Evolutionary conservation across 1,284 basidiomycete genomes (phyloP), one percentile per base, ranked within the genome.

Genomic region (Ceratobasidium sp.): DNA sequence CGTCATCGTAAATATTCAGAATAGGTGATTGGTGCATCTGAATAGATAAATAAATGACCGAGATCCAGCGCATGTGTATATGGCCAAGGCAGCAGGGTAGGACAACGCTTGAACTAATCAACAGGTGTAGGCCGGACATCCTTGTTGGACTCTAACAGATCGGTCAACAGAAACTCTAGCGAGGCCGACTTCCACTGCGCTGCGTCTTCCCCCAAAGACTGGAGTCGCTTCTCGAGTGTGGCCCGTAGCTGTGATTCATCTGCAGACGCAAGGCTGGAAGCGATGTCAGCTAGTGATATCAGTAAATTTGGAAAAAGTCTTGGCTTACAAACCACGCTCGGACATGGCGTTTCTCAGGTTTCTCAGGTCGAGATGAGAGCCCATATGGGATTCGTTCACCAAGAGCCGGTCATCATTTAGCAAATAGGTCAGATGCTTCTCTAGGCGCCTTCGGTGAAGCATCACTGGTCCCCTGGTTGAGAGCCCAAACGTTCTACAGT

Each of bases 301-400:
- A 23, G 8, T 14, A 41, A 18, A n/a, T 6, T 55, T 5, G 8
- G 27, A 20, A 69, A 35, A 7, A 20, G 46, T 6, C 46, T 8
- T 20, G 18, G 87, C 92, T 83, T 82, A 94, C 93, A 94, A 88
- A 81, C 92, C 93, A 78, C 93, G 90, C 82, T 94, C 93, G 77
- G 89, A 86, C 27, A 94, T 85, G 6, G 92, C 91, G 73, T 91
- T 88, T 35, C 86, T 84, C 4, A 94, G 84, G 78, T 91, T 91
- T 2, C 85, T 84, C 18, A 85, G 82, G 4, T 88, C 88, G 48
- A 94, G 83, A 52, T 83, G 81, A 27, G 83, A 83, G 8, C 88
- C 86, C 62, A 86, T 81, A 20, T 62, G 7, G 14, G 85, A 86
- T 81, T 92, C 91, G 54, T 85, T 85, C 5, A 86, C 81, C 50